A percentile compares a stretch with the other conserved stretches of the same genome.
Evolutionary conservation across 139 green algal genomes (phyloP).

Genomic region (Limnomonas spitsbergensis): DNA sequence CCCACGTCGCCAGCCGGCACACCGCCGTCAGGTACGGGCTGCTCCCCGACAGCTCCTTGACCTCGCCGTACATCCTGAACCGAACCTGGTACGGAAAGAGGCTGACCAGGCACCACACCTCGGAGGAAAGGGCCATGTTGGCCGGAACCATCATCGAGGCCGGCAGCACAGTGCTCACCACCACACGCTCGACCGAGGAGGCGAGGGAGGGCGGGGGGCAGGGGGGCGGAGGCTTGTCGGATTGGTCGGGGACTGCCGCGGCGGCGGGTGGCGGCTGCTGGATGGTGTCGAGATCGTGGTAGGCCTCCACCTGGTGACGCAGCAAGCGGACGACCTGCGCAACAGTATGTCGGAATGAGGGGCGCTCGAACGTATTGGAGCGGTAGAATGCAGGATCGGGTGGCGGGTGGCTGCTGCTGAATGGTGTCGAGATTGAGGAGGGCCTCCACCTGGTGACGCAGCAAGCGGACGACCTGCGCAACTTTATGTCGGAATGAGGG

Average conservation of each 20-base stretch:
- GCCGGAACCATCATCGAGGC: constrained; percentile 52
- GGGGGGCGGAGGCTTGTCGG: too few relatives aligned
- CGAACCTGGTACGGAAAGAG: constrained; percentile 60
- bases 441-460: constrained; percentile 27
- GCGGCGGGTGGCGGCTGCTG: not conserved
- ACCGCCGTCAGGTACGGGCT: constrained; percentile 44
- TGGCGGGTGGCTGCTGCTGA: not conserved
- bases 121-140: constrained; percentile 46
- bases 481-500: too few relatives aligned
- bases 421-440: too few relatives aligned
- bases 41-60: constrained; percentile 24
- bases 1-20: constrained; percentile 41
- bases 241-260: too few relatives aligned
- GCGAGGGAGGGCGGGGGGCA: too few relatives aligned
- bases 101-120: constrained; percentile 71
- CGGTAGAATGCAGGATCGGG: too few relatives aligned
- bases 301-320: constrained; percentile 22
- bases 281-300: too few relatives aligned
- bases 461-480: constrained; percentile 36
- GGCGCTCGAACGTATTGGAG: too few relatives aligned
- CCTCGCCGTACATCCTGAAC: constrained; percentile 58
- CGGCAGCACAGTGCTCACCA: constrained; percentile 60
- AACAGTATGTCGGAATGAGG: too few relatives aligned
- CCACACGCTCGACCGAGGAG: constrained; percentile 35
- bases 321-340: constrained; percentile 39